Conservation (phyloP, 148 eudicot species). For the Fagopyrum esculentum region DNA sequence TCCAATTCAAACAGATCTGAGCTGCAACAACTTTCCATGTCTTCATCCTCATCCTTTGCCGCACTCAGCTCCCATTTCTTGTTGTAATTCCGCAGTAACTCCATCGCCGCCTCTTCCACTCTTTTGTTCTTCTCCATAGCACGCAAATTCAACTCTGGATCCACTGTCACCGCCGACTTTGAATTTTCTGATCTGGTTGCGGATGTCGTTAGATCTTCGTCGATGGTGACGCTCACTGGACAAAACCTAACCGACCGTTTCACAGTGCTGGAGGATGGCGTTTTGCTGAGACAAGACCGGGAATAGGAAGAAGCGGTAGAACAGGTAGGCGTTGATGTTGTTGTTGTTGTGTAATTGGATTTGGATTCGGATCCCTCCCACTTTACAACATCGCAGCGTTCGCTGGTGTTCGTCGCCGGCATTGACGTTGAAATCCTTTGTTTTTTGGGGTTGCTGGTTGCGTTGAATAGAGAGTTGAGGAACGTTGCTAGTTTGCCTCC, state of each 20-base stretch:
- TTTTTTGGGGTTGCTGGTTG: slow-evolving; percentile 32
- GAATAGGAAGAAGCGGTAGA: slow-evolving; percentile 54
- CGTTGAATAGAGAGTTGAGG: slow-evolving; percentile 58
- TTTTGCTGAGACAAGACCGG: slow-evolving; percentile 50
- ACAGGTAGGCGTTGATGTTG: slow-evolving; percentile 18
- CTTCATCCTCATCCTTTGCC: slow-evolving; percentile 26
- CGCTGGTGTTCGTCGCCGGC: not conserved
- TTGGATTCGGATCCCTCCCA: slow-evolving; percentile 22
- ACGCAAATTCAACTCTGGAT: slow-evolving; percentile 27
- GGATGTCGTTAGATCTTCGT: slow-evolving; percentile 15
- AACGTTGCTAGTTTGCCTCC: slow-evolving; percentile 74
- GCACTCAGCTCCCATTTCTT: slow-evolving; percentile 11
- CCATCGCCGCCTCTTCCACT: slow-evolving; percentile 58
- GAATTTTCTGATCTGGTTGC: not conserved
- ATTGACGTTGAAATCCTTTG: slow-evolving; percentile 23
- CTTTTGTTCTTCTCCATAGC: slow-evolving; percentile 47
- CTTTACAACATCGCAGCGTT: not conserved
- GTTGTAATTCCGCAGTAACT: slow-evolving; percentile 51
- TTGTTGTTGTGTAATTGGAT: slow-evolving; percentile 16
- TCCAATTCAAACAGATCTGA: slow-evolving; percentile 82
- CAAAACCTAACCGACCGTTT: slow-evolving; percentile 43
- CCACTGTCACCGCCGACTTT: slow-evolving; percentile 2
- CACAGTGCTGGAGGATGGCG: slow-evolving; percentile 28
- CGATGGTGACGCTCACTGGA: slow-evolving; percentile 28
- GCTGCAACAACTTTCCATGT: slow-evolving; percentile 50